Evolutionary conservation across 306 rosid species (phyloP), one percentile per base, ranked within the genome.

Genomic region (Rosa lucieae): DNA sequence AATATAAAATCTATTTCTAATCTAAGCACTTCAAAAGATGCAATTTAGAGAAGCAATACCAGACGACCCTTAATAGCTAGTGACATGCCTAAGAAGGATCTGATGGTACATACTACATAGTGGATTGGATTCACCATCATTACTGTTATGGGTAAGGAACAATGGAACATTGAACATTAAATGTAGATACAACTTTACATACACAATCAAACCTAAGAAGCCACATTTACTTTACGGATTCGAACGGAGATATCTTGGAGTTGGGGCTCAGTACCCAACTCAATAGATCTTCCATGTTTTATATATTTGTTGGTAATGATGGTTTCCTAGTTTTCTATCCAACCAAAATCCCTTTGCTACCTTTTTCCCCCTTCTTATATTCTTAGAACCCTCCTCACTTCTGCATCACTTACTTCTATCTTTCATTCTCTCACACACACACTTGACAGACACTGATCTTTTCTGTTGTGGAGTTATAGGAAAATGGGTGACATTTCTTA

Each of bases 401-500:
- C 17, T 67, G 70, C 83, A 79, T 20, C 86, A 73, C 83, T 20
- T 85, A 73, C 83, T 80, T 63, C 46, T 12, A 42, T 37, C 35
- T 20, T 76, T 61, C 79, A 73, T 72, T 14, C 79, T 75, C n/a
- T 61, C 62, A 70, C 49, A 70, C 73, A 72, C 76, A 23, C 4
- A 49, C 20, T 63, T 32, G 4, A 15, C 2, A 5, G 46, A 43
- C n/a, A 2, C 8, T 61, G 13, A 10, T 14, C n/a, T 53, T 18
- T 53, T 70, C 67, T 81, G 39, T 59, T 46, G 47, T 29, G 26
- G 49, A 80, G 58, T 55, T 48, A 20, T 6, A 67, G 18, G 43
- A 81, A 78, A 65, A 94, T 94, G 98, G 94, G 92, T 71, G 94
- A 89, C 47, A 81, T 88, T 87, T 89, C 95, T 78, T 81, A 85